Evolutionary conservation across 1,284 basidiomycete species (phyloP).

Genomic region (Heterobasidion irregulare): DNA sequence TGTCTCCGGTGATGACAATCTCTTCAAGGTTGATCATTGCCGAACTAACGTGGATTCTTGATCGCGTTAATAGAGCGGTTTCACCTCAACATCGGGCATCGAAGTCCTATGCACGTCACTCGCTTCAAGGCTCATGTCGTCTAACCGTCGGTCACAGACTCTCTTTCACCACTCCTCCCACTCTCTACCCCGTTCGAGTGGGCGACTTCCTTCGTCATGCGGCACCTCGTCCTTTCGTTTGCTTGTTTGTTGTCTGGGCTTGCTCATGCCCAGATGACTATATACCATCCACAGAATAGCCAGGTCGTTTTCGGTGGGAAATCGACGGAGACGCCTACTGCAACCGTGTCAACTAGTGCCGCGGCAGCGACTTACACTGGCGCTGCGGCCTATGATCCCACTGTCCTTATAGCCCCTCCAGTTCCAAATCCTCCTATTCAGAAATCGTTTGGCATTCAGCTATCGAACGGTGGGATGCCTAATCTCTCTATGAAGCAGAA

Average conservation of each 20-base stretch:
- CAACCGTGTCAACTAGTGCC: conserved; percentile 8
- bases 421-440: conserved; percentile 30
- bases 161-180: neutral
- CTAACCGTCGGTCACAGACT: neutral
- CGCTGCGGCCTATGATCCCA: conserved; percentile 34
- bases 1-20: no score
- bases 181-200: neutral
- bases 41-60: no score
- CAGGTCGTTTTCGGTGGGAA: neutral
- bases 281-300: neutral
- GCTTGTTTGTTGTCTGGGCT: neutral
- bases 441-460: conserved; percentile 31
- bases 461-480: conserved; percentile 28
- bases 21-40: no score
- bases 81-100: no score
- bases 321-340: neutral
- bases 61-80: no score
- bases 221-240: neutral
- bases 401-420: conserved; percentile 31
- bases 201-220: neutral
- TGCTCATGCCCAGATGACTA: neutral
- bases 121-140: neutral
- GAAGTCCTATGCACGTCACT: no score
- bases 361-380: conserved; percentile 28
- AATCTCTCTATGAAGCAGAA: conserved; percentile 16